Conservation (phyloP, 2,329 filamentous ascomycete species). For the Gaeumannomyces tritici region DNA sequence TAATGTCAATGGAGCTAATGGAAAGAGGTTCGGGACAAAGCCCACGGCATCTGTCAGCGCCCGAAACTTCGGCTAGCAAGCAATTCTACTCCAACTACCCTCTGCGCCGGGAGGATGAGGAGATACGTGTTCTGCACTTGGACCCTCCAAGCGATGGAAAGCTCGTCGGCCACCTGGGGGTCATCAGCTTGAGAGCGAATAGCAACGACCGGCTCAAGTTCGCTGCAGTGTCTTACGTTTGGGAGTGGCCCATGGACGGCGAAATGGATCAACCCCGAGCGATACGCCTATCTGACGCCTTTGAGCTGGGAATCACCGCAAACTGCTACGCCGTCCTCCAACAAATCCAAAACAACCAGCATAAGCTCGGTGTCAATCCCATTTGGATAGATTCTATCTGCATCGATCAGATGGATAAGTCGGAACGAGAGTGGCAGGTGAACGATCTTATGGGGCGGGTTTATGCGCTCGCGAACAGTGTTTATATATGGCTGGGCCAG, state of each 20-base stretch:
- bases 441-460: background rate
- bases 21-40: background rate
- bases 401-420: background rate
- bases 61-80: background rate
- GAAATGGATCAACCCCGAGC: background rate
- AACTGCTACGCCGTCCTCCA: background rate
- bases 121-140: background rate
- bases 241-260: background rate
- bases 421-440: background rate
- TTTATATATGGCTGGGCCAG: background rate
- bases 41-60: background rate
- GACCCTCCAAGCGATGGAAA: background rate
- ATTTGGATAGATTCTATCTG: background rate
- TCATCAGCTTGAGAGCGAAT: background rate
- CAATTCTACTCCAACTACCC: background rate
- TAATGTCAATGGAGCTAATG: background rate
- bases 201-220: background rate
- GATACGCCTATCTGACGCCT: background rate
- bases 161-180: background rate
- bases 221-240: background rate
- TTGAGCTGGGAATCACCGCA: background rate
- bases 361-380: background rate
- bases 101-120: background rate
- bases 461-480: background rate
- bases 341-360: background rate